Base-by-base conservation (phyloP, 805 yeast species). In the Yarrowia porcina region DNA sequence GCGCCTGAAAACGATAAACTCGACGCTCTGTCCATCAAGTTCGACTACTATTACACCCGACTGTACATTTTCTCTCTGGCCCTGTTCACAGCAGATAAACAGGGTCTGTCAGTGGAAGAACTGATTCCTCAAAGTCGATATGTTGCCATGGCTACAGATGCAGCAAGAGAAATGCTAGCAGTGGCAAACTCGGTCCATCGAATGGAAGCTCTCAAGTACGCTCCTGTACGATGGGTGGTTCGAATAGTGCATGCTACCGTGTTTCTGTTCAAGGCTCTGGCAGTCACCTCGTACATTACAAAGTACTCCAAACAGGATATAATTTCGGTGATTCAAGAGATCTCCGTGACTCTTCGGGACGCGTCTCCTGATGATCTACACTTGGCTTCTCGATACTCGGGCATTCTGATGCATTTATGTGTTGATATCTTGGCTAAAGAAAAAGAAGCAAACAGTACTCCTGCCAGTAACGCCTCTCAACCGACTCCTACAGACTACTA, bases 141-240 rank as follows among this genome's bases (percentile, higher is more conserved):
- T 74, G 89, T 90, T 25, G 91, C 86, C 65, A 78, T 85, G 63
- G 97, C 97, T 0, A 89, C 87, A 67, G 83, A 79, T 64, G 87
- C 97, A 0, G 97, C 97, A 0, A 85, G 86, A 68, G 96, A 89
- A 70, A 82, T 89, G 68, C 75, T 92, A 27, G 79, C 82, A 23
- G 86, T 88, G 4, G 88, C 92, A 4, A 83, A 83, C 63, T 75
- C 94, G 39, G 84, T 90, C 6, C 89, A 87, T 68, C 67, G 65
- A 13, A 74, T 87, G 64, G 83, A 81, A 64, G 75, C 87, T 78
- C 75, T 90, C 61, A 79, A 84, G 64, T 87, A 80, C 70, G 90
- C 91, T 86, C 97, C 98, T 1, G 91, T 90, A n/a, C 78, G 97
- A 66, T 91, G 97, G 96, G 85, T 88, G 7, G 87, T 89, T 0